A percentile compares a stretch with the other conserved stretches of the same genome.
Evolutionary conservation across 2,329 filamentous ascomycete species (phyloP).

Genomic region (Colletotrichum zoysiae): DNA sequence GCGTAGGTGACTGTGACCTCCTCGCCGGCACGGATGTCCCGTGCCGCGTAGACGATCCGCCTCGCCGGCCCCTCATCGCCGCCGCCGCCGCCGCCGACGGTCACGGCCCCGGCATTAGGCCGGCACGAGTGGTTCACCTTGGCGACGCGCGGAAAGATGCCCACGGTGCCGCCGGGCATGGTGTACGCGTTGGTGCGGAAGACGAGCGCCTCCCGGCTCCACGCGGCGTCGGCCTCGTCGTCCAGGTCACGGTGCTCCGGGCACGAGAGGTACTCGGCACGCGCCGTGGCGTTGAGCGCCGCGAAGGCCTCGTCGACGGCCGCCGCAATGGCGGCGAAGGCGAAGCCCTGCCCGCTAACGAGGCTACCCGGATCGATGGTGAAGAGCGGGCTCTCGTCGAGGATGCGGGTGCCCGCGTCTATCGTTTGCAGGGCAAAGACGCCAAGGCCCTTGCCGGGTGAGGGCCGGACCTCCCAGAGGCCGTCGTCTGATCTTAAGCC

Average conservation of each 20-base stretch:
- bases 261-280: conserved; percentile 47
- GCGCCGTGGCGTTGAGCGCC: conserved; percentile 46
- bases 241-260: conserved; percentile 44
- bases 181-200: conserved; percentile 58
- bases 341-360: conserved; percentile 49
- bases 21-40: conserved; percentile 48
- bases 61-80: conserved; percentile 39
- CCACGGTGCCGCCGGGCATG: conserved; percentile 46
- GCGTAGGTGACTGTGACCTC: conserved; percentile 54
- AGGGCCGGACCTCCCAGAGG: conserved; percentile 47
- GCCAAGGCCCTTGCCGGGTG: conserved; percentile 56
- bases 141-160: conserved; percentile 51
- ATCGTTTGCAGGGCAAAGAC: conserved; percentile 54
- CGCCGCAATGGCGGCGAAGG: conserved; percentile 49
- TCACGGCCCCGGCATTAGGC: conserved; percentile 48
- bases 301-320: conserved; percentile 45
- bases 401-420: conserved; percentile 53
- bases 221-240: conserved; percentile 45
- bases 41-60: conserved; percentile 52
- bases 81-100: conserved; percentile 45
- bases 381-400: conserved; percentile 55
- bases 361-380: conserved; percentile 46
- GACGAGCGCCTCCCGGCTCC: conserved; percentile 47
- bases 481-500: conserved; percentile 35
- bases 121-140: conserved; percentile 57